Conservation (phyloP, 2,329 filamentous ascomycete genomes). For the Pyrenophora graminea region DNA sequence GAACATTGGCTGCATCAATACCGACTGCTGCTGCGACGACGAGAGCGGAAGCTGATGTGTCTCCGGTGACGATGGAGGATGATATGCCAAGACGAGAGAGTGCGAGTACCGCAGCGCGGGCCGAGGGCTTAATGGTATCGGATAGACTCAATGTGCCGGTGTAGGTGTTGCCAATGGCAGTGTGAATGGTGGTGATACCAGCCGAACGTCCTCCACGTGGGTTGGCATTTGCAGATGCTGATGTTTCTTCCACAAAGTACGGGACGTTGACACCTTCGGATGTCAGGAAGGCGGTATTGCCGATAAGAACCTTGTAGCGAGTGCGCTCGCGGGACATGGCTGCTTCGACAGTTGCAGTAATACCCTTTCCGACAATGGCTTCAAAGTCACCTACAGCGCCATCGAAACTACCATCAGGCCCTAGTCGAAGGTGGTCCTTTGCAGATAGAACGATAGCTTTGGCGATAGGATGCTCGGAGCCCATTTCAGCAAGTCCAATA, state of each 20-base stretch:
- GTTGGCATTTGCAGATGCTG: conserved; percentile 33
- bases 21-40: conserved; percentile 83
- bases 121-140: conserved; percentile 89
- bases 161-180: conserved; percentile 81
- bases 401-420: conserved; percentile 73
- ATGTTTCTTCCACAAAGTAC: conserved; percentile 57
- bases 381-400: conserved; percentile 86
- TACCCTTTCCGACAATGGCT: conserved; percentile 80
- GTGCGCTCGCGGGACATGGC: conserved; percentile 67
- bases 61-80: conserved; percentile 90
- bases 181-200: conserved; percentile 88
- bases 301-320: conserved; percentile 79
- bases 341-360: conserved; percentile 81
- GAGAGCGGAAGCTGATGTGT: conserved; percentile 81
- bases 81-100: conserved; percentile 83
- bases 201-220: conserved; percentile 49
- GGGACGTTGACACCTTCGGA: conserved; percentile 72
- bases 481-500: conserved; percentile 91
- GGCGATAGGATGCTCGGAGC: conserved; percentile 95
- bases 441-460: conserved; percentile 79
- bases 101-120: conserved; percentile 77
- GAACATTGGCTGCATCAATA: conserved; percentile 75
- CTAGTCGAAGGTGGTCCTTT: conserved; percentile 74
- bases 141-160: conserved; percentile 81
- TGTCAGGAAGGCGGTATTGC: conserved; percentile 77